Evolutionary conservation across 2,329 filamentous ascomycete genomes (phyloP).

Genomic region (Microsporum canis): DNA sequence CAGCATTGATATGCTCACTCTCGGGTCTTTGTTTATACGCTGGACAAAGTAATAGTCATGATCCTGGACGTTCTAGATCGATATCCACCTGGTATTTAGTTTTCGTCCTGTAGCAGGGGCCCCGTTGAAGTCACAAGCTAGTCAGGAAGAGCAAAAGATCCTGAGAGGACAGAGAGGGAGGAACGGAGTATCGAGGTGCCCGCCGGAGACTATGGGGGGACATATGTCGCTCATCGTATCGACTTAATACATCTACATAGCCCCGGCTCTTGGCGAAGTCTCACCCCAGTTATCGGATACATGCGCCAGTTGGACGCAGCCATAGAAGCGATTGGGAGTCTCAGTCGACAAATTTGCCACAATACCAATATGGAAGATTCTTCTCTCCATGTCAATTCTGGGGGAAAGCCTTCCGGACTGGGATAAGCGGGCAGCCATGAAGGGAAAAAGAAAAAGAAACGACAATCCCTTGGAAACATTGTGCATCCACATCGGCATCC

Average conservation of each 20-base stretch:
- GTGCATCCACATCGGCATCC: not conserved
- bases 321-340: not conserved
- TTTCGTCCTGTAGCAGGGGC: not conserved
- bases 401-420: not conserved
- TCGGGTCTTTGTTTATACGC: not conserved
- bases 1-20: not conserved
- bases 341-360: not conserved
- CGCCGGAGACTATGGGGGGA: not conserved
- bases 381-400: too few relatives aligned
- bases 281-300: not conserved
- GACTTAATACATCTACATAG: not conserved
- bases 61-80: not conserved
- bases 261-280: not conserved
- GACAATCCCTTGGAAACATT: not conserved
- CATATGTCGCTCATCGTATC: not conserved
- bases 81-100: not conserved
- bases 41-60: not conserved
- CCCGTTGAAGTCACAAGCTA: slow-evolving; percentile 1
- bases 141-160: not conserved
- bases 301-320: not conserved
- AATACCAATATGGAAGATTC: not conserved
- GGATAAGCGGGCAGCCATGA: not conserved
- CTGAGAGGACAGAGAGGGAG: not conserved
- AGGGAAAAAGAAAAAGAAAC: not conserved
- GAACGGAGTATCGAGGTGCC: not conserved